These are phyloP conservation scores for Asclepias syriaca DNA, from an alignment of 257 asterid genomes.

Conservation along the genomic window DNA sequence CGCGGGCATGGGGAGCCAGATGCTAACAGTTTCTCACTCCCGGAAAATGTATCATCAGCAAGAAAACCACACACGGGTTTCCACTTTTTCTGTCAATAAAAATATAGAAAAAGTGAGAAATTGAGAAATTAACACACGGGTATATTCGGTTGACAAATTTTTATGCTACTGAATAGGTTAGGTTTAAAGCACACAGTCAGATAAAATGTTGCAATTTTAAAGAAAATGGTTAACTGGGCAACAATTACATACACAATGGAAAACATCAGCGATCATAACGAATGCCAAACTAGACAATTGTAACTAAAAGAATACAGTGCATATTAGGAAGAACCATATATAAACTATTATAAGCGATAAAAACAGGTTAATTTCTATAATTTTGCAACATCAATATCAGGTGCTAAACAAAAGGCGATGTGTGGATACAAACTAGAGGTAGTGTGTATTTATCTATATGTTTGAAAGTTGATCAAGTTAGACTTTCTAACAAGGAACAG, in stretches of 20 bases:
- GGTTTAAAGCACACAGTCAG: not conserved
- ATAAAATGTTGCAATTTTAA: no score
- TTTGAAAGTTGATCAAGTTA: not conserved
- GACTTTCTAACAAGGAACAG: not conserved
- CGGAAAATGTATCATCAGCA: not conserved
- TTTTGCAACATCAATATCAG: not conserved
- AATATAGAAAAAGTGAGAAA: not conserved
- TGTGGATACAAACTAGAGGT: not conserved
- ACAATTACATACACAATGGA: not conserved
- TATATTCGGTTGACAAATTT: not conserved
- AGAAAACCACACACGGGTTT: not conserved
- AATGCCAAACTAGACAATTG: no score
- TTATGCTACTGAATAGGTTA: not conserved
- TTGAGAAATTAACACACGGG: not conserved
- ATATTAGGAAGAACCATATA: not conserved
- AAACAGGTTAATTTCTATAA: not conserved
- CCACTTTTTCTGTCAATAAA: not conserved
- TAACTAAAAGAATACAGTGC: not conserved
- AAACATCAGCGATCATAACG: not conserved
- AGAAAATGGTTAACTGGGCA: no score
- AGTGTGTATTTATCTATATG: not conserved
- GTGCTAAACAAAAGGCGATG: not conserved
- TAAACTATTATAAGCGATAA: not conserved
- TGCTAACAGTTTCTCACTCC: not conserved
- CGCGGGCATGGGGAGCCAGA: constrained; percentile 6